Conservation (phyloP, 345 rosid genomes). For the Citrus inodora region DNA sequence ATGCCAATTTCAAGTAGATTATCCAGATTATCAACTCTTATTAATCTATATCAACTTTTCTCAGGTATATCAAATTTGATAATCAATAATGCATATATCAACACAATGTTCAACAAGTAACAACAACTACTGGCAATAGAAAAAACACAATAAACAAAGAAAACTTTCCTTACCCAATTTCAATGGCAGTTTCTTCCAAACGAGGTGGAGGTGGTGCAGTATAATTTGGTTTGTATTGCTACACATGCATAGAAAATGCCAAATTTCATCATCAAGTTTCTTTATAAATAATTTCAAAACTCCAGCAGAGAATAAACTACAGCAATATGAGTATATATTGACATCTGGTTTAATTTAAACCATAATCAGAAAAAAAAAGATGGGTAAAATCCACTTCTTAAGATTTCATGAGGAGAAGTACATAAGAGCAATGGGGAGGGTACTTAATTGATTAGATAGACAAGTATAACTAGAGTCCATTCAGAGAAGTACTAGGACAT, state of each 20-base stretch:
- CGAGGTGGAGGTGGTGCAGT: conserved; percentile 66
- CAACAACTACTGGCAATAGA: not conserved
- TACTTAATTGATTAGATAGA: not conserved
- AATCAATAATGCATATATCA: not conserved
- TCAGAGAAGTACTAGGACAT: not conserved
- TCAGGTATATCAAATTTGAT: not conserved
- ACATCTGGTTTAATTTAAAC: not conserved
- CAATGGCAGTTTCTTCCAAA: conserved; percentile 71
- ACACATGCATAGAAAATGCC: conserved; percentile 19
- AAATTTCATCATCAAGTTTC: not conserved
- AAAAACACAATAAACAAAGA: not conserved
- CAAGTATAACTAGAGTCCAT: not conserved
- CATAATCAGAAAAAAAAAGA: not conserved
- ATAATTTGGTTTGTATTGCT: conserved; percentile 85
- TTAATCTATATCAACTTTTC: conserved; percentile 8
- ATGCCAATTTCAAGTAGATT: not conserved
- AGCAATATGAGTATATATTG: not conserved
- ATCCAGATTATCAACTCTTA: not conserved
- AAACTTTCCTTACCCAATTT: conserved; percentile 62
- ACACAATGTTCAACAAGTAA: not conserved
- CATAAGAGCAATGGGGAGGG: not conserved
- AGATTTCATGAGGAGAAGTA: not conserved
- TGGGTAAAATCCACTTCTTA: not conserved
- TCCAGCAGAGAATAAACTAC: not conserved
- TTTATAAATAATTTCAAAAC: not conserved